Evolutionary conservation across 805 yeast species (phyloP), one percentile per base, ranked within the genome.

Genomic region (Ogataea nonfermentans): DNA sequence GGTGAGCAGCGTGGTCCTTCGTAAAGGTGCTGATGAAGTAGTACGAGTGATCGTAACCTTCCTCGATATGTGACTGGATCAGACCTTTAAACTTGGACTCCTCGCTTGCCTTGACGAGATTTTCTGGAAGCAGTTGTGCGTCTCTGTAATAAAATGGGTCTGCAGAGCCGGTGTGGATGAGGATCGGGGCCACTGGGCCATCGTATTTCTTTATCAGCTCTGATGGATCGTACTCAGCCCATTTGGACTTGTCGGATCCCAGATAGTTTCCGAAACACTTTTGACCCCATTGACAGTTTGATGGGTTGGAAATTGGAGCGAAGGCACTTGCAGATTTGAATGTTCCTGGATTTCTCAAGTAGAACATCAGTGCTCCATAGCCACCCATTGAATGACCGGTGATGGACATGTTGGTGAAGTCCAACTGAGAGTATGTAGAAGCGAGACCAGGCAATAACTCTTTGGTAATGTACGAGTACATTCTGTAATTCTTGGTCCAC

Each of bases 321-420:
- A 91, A 91, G 0, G 96, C 97, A 43, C 87, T 77, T 29, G 85
- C 90, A 1, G 93, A 79, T 58, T 76, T 76, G 69, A 84, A 91
- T 53, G 68, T 70, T 1, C 79, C 82, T 1, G 90, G 86, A 59
- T 84, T 78, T 47, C 72, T 76, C 44, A 91, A 65, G 49, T 71
- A 75, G 11, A 76, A 73, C 44, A 83, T 67, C 44, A 91, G 64
- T 0, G 99, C 95, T 41, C 98, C 99, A 59, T 76, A 87, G 1
- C 99, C 99, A 35, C 99, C 99, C 98, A 93, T 93, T 1, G 99
- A 93, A 62, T 93, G 98, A 30, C 99, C 99, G n/a, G 93, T 79
- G 49, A 91, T 78, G 14, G 91, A 76, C 36, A 80, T 73, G 28
- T 75, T 81, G 27, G 65, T 59, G 46, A 82, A 79, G 62, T 91